Base-by-base conservation (phyloP, 768 basidiomycete genomes). In the Termitomyces bulborhizus region DNA sequence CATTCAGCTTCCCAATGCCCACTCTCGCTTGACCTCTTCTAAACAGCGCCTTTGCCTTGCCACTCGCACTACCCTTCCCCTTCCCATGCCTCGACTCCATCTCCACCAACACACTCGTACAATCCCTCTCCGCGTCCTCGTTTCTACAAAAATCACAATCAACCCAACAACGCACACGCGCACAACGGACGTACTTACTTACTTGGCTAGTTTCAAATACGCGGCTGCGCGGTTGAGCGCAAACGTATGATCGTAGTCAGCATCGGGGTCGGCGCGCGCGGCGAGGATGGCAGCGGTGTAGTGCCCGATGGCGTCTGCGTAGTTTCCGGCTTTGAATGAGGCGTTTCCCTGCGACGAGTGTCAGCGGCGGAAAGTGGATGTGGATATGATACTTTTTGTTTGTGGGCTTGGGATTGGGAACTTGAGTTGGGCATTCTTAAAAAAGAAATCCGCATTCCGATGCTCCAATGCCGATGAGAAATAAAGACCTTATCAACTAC, bases 211-310 rank as follows among this genome's bases (percentile, higher is more conserved):
- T 78, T 93, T 95, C 57, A 98, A 79, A 74, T 95, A 95, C 27
- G 93, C 91, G 36, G 91, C 89, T 3, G 93, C 90, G 43, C 95
- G 83, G 66, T 98, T 98, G 34, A 95, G 76, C 34, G 87, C 84
- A 59, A 86, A 89, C 0, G 90, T 88, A n/a, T 81, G 74, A 63
- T 96, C 90, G 0, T 66, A 21, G 21, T 21, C 21, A 21, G 1
- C 21, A 21, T 21, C 21, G 2, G 21, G 21, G 21, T 21, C 21
- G 21, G 21, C 21, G 21, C 21, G 21, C 21, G 21, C 21, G 21
- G 21, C 21, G 18, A 91, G 68, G 44, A 88, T 83, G 3, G 95
- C 94, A 1, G 82, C 72, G 32, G 90, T 88, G 71, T 97, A 98
- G 66, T 92, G 86, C 0, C 92, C 93, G 49, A 98, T 79, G 0